Conservation (phyloP, 108 stramenopile genomes). For the Nitzschia sp. region DNA sequence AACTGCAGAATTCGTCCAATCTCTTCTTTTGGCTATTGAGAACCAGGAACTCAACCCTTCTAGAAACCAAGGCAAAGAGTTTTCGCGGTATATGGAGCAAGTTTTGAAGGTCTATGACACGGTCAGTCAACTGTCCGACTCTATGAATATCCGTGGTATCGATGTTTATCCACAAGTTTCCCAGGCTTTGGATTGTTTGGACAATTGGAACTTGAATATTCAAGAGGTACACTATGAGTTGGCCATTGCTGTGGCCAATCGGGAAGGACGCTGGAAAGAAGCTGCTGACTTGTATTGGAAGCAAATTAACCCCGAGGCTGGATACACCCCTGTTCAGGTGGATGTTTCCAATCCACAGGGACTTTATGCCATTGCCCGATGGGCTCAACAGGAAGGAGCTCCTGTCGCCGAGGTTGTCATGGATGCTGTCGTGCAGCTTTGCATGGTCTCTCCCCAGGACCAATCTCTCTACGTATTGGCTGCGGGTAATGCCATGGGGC, state of each 20-base stretch:
- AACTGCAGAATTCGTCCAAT: not conserved
- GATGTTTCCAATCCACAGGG: slow-evolving; percentile 50
- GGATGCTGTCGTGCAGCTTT: slow-evolving; percentile 69
- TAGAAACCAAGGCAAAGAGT: slow-evolving; percentile 34
- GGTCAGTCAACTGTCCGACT: not conserved
- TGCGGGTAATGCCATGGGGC: slow-evolving; percentile 82
- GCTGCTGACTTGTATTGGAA: slow-evolving; percentile 58
- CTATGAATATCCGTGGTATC: not conserved
- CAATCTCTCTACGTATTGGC: slow-evolving; percentile 65
- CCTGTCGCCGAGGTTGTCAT: slow-evolving; percentile 51
- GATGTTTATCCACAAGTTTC: slow-evolving; percentile 6
- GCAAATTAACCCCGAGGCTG: slow-evolving; percentile 64
- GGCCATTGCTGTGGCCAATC: slow-evolving; percentile 54
- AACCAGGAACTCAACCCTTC: slow-evolving; percentile 27
- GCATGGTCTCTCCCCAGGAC: slow-evolving; percentile 74
- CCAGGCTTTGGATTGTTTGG: slow-evolving; percentile 36
- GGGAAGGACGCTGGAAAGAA: slow-evolving; percentile 57
- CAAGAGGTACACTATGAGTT: slow-evolving; percentile 54
- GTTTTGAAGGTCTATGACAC: slow-evolving; percentile 25
- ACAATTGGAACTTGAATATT: slow-evolving; percentile 57
- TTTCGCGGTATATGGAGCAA: slow-evolving; percentile 24
- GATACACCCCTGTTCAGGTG: slow-evolving; percentile 42
- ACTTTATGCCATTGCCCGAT: slow-evolving; percentile 57
- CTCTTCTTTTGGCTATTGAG: slow-evolving; percentile 19
- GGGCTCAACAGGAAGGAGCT: slow-evolving; percentile 20